A percentile compares a stretch with the other conserved stretches of the same genome.
phyloP scores from a whole-genome alignment of 495 filamentous ascomycete species.

The Neurospora africana region DNA sequence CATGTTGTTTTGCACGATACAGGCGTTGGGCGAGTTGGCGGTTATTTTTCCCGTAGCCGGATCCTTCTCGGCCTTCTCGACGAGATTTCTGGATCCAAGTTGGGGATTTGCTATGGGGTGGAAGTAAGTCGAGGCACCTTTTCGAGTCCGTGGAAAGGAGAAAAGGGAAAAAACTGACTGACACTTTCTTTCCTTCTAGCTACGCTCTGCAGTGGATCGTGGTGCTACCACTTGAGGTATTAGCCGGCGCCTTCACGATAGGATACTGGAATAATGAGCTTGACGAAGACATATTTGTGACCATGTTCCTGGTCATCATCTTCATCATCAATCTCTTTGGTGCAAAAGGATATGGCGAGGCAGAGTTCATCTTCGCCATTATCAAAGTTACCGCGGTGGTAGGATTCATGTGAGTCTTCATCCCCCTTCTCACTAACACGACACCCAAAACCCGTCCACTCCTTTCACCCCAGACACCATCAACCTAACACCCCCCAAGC shows the following conservation, averaged over 20 bases:
- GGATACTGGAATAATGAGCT: conserved; percentile 66
- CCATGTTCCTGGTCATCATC: conserved; percentile 67
- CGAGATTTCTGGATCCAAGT: conserved; percentile 81
- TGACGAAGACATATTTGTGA: conserved; percentile 70
- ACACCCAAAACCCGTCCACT: neutral
- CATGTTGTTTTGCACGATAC: conserved; percentile 88
- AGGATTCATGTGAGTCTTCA: conserved; percentile 65
- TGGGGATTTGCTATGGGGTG: conserved; percentile 99
- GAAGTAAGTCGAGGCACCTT: conserved; percentile 47
- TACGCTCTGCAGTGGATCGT: conserved; percentile 94
- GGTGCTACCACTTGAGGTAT: conserved; percentile 81
- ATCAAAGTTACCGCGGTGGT: conserved; percentile 82
- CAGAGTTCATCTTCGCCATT: conserved; percentile 79
- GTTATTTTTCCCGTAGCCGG: conserved; percentile 87
- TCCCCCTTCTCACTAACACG: neutral
- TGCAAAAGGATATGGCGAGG: conserved; percentile 81
- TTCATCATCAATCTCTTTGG: conserved; percentile 78
- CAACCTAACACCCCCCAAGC: conserved; percentile 23
- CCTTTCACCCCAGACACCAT: conserved; percentile 8
- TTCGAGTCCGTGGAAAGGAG: neutral
- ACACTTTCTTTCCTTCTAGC: conserved; percentile 23
- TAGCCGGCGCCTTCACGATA: conserved; percentile 81
- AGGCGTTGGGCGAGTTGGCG: conserved; percentile 87
- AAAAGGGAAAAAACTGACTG: neutral
- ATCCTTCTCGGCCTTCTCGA: conserved; percentile 86